Percentiles rank a stretch among this genome's conserved stretches.
Conservation (phyloP, 495 filamentous ascomycete genomes). For the Darksidea phi region DNA sequence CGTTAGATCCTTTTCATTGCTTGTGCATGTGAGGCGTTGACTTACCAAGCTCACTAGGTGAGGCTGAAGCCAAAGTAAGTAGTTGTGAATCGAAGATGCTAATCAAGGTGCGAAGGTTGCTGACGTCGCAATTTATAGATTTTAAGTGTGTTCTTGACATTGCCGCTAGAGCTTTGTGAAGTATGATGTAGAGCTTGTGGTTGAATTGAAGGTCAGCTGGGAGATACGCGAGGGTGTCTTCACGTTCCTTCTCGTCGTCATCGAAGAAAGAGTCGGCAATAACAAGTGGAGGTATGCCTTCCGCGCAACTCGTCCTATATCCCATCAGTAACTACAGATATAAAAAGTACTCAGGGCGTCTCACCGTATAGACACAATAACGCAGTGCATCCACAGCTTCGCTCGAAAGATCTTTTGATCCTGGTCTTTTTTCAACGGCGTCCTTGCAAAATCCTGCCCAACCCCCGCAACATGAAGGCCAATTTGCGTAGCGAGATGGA, state of each 20-base stretch:
- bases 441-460: slow-evolving; percentile 28
- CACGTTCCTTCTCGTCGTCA: slow-evolving; percentile 16
- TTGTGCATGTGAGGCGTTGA: not conserved
- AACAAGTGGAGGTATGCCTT: slow-evolving; percentile 30
- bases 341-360: not conserved
- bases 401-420: slow-evolving; percentile 24
- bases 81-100: slow-evolving; percentile 27
- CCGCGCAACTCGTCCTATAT: slow-evolving; percentile 17
- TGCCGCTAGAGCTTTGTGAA: slow-evolving; percentile 15
- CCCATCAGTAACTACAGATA: not conserved
- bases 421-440: slow-evolving; percentile 20
- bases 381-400: slow-evolving; percentile 28
- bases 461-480: slow-evolving; percentile 31
- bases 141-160: slow-evolving; percentile 21
- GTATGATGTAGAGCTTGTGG: slow-evolving; percentile 22
- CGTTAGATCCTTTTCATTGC: not conserved
- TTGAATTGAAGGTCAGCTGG: slow-evolving; percentile 16
- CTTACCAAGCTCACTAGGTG: slow-evolving; percentile 24
- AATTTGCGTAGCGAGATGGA: slow-evolving; percentile 28
- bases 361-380: slow-evolving; percentile 23
- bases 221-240: slow-evolving; percentile 7
- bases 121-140: slow-evolving; percentile 15
- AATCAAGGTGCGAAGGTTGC: slow-evolving; percentile 17
- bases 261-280: slow-evolving; percentile 22
- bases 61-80: slow-evolving; percentile 1